phyloP scores from a whole-genome alignment of 1,284 basidiomycete species.

The Caloboletus firmus region DNA sequence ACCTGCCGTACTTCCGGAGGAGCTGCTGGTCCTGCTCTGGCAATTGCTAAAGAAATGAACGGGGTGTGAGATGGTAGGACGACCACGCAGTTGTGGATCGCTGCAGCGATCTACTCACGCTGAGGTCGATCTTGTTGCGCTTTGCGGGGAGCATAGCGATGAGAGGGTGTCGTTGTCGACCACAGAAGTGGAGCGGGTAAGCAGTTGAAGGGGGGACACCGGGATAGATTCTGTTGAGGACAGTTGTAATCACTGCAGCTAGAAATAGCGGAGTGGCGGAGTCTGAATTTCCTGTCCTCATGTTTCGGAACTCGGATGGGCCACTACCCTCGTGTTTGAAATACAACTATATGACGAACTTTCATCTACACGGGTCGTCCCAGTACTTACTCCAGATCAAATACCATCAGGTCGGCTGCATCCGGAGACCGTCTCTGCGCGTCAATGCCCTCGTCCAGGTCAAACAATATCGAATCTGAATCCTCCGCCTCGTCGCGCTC shows the following conservation, averaged over 20 bases:
- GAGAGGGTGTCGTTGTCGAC: constrained; percentile 22
- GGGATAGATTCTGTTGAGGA: constrained; percentile 14
- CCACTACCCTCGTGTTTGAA: constrained; percentile 18
- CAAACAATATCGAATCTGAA: constrained; percentile 21
- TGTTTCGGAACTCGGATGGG: constrained; percentile 32
- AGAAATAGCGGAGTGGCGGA: constrained; percentile 32
- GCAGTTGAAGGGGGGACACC: constrained; percentile 7
- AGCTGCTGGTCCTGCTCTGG: constrained; percentile 92
- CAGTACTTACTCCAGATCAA: constrained; percentile 4
- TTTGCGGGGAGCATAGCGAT: constrained; percentile 74
- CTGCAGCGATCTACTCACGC: constrained; percentile 50
- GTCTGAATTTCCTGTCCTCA: constrained; percentile 20
- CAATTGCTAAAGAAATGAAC: constrained; percentile 57
- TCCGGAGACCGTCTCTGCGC: neutral
- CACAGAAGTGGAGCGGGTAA: constrained; percentile 31
- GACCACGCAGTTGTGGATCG: neutral
- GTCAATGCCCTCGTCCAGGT: constrained; percentile 10
- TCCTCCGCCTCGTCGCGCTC: constrained; percentile 11
- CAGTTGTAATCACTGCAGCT: constrained; percentile 16
- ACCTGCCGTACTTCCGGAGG: constrained; percentile 92
- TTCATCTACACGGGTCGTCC: constrained; percentile 2
- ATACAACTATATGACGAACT: constrained; percentile 8
- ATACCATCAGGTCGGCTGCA: constrained; percentile 2
- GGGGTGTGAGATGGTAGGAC: constrained; percentile 5
- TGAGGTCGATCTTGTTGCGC: constrained; percentile 90